Base-by-base conservation (phyloP, 2,329 filamentous ascomycete species). In the Penicillium oxalicum region DNA sequence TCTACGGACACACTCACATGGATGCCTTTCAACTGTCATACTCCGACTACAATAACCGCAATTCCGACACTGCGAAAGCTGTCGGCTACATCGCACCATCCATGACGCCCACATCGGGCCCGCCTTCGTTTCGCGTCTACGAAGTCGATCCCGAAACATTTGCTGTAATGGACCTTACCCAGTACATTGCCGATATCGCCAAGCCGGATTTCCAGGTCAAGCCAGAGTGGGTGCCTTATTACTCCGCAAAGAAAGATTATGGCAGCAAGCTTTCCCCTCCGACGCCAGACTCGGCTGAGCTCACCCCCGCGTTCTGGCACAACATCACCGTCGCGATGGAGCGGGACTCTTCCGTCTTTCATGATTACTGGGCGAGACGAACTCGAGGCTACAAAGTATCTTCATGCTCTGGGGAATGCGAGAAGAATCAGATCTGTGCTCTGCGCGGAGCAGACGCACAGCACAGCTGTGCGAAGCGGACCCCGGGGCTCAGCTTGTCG, bases 291-390 rank as follows among this genome's bases (percentile, higher is more conserved):
- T 64, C 62, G 0, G 59, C 61, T 5, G 72, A 82, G 54, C 71
- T 84, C 32, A 78, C 75, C 1, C 75, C 79, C 0, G 74, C 74
- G 1, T 82, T 82, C 62, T 83, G 80, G 79, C 79, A 82, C 60
- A 74, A 77, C 53, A 68, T 82, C 18, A 82, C 79, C 1, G 66
- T 65, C 1, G 60, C 67, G 3, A 73, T 82, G 42, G 74, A 77
- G 51, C 55, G 49, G 4, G 62, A 79, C 47, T 54, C 70, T 2
- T 51, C 58, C 0, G 61, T 70, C 1, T 81, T 82, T 55, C 64
- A 73, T 12, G 66, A 62, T 3, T 82, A 74, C 59, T 70, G 73
- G 42, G 60, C 66, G 0, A 69, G 77, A 47, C 77, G 77, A 50
- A 72, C 68, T 8, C 70, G 79, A 5, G 76, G 76, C 3, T 76